Evolutionary conservation across 2,329 filamentous ascomycete species (phyloP), one percentile per base, ranked within the genome.

Genomic region (Fusarium sp.): DNA sequence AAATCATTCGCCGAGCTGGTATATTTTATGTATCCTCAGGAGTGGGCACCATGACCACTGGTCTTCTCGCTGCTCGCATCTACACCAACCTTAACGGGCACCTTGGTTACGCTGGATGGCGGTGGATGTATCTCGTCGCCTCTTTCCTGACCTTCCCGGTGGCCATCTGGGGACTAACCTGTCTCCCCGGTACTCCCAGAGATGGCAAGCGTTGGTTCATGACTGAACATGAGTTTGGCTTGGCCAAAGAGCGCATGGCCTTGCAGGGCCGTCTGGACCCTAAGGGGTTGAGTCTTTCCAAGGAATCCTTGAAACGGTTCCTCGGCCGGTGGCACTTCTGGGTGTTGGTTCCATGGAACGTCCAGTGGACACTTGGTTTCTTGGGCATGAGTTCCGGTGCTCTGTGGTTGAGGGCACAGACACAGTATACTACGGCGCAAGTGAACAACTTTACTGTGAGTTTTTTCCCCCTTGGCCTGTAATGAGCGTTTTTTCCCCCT

Each of bases 81-180:
- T 79, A 79, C 0, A 66, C 76, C 0, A 71, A 78, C 1, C 76
- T 84, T 0, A 77, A 83, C 25, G 83, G 81, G 1, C 76, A 83
- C 4, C 75, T 81, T 33, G 83, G 83, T 0, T 76, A 84, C 0
- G 79, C 79, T 0, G 83, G 83, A 0, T 85, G 83, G 83, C 75
- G 83, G 27, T 87, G 85, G 85, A 84, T 87, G 78, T 87, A 86
- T 71, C 83, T 86, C 59, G 83, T 86, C 73, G 80, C 80, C 59
- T 78, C 83, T 6, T 66, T 87, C 11, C 84, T 88, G 60, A 87
- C 86, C 3, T 83, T 88, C 16, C 84, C 85, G 0, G 75, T 87
- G 6, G 84, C 82, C 1, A 75, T 86, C 8, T 70, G 83, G 3
- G 85, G 85, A 1, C 81, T 81, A 38, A 80, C 85, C 36, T 72